phyloP scores from a whole-genome alignment of 192 early-diverging fungal species.

The Radiomyces spectabilis region DNA sequence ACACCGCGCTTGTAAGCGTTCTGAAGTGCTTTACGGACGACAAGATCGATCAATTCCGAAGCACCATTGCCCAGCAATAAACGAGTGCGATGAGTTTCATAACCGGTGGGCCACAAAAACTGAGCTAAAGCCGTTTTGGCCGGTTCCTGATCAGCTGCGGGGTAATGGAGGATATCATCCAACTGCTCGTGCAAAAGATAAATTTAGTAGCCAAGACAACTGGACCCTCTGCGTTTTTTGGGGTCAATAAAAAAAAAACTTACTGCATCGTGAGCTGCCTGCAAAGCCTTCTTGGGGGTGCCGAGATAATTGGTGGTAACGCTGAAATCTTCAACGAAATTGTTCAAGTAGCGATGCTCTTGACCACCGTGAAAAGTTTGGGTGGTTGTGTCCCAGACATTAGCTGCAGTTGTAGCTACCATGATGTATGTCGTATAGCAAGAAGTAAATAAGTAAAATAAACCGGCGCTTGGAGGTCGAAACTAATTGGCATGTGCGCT shows the following conservation, averaged over 20 bases:
- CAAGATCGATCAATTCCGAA: conserved; percentile 85
- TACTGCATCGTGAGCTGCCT: conserved; percentile 68
- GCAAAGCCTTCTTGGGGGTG: conserved; percentile 64
- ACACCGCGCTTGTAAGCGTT: conserved; percentile 1
- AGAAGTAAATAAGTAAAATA: neutral
- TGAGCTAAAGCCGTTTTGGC: conserved; percentile 73
- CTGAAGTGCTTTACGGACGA: conserved; percentile 58
- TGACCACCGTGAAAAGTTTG: conserved; percentile 90
- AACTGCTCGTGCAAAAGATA: conserved; percentile 6
- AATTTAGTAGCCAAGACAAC: neutral
- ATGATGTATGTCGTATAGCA: neutral
- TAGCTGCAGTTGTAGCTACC: conserved; percentile 1
- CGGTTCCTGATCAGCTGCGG: conserved; percentile 87
- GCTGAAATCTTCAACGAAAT: conserved; percentile 89
- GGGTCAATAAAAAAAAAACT: conserved; percentile 9
- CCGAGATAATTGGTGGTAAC: conserved; percentile 89
- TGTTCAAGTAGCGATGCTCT: conserved; percentile 70
- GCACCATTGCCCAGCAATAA: conserved; percentile 85
- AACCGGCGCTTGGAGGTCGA: too few relatives aligned
- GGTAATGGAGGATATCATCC: conserved; percentile 69
- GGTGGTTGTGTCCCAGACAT: conserved; percentile 75
- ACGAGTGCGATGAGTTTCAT: conserved; percentile 46
- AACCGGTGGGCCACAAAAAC: conserved; percentile 69
- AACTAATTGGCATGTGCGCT: too few relatives aligned
- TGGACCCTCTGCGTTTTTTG: neutral